phyloP scores from a whole-genome alignment of 495 filamentous ascomycete species.

The Penicillium pulvis region DNA sequence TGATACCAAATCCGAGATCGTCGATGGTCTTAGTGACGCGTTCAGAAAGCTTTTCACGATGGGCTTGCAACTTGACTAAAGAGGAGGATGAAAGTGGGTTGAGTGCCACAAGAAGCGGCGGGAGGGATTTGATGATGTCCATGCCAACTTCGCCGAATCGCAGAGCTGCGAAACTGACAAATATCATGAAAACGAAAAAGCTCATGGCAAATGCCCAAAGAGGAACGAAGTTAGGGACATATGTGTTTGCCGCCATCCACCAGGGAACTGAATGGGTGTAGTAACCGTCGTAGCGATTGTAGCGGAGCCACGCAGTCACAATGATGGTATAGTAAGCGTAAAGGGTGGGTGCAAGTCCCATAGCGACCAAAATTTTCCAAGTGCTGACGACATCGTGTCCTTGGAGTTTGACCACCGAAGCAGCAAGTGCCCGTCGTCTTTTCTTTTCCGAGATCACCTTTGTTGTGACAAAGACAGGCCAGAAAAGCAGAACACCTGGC shows the following conservation, averaged over 20 bases:
- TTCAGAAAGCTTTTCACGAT: constrained; percentile 66
- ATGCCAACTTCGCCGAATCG: constrained; percentile 91
- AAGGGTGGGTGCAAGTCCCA: constrained; percentile 81
- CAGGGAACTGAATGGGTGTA: constrained; percentile 31
- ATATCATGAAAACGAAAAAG: constrained; percentile 73
- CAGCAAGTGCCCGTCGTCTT: constrained; percentile 82
- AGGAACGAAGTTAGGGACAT: constrained; percentile 71
- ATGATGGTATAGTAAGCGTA: constrained; percentile 77
- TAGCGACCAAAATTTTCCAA: constrained; percentile 94
- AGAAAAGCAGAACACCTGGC: constrained; percentile 84
- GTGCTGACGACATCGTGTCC: constrained; percentile 93
- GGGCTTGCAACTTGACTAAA: constrained; percentile 68
- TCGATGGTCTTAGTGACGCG: constrained; percentile 86
- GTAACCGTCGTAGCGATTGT: constrained; percentile 73
- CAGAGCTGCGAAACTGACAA: constrained; percentile 83
- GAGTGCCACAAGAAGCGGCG: constrained; percentile 76
- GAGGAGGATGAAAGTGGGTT: constrained; percentile 75
- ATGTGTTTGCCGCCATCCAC: constrained; percentile 37
- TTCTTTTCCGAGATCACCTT: constrained; percentile 88
- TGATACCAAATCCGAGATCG: constrained; percentile 84
- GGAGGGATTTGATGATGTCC: constrained; percentile 89
- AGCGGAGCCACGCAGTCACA: constrained; percentile 73
- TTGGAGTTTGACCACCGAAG: constrained; percentile 89
- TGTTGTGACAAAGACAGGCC: constrained; percentile 86
- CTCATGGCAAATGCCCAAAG: constrained; percentile 66